Percentiles rank a stretch among this genome's conserved stretches.
Evolutionary conservation across 306 rosid species (phyloP).

Genomic region (Crataegus laevigata): DNA sequence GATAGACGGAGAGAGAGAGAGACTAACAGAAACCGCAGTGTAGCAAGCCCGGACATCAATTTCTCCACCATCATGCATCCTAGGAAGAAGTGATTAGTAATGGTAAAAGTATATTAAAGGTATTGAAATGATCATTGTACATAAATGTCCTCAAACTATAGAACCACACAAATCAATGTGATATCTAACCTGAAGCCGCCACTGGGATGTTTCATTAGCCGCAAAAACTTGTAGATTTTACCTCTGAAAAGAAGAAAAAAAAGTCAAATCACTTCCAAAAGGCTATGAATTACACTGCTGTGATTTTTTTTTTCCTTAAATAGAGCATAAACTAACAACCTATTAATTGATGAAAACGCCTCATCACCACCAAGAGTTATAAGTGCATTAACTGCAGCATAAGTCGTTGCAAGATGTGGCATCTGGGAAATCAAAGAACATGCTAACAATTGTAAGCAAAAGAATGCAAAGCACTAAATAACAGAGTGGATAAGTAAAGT

Average conservation of each 20-base stretch:
- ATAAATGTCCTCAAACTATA: neutral
- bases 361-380: conserved; percentile 66
- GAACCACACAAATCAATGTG: conserved; percentile 11
- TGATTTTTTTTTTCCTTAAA: neutral
- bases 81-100: conserved; percentile 8
- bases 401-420: conserved; percentile 97
- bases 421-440: conserved; percentile 41
- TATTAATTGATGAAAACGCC: conserved; percentile 77
- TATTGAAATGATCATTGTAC: neutral
- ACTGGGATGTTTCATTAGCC: conserved; percentile 65
- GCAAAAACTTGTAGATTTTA: conserved; percentile 52
- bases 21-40: conserved; percentile 92
- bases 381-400: conserved; percentile 88
- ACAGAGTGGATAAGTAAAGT: neutral
- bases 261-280: conserved; percentile 20
- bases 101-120: neutral
- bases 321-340: conserved; percentile 59
- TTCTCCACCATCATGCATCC: conserved; percentile 94
- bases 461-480: neutral
- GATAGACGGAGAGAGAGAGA: neutral
- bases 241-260: conserved; percentile 38
- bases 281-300: neutral
- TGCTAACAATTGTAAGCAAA: neutral
- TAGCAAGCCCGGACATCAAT: conserved; percentile 90
- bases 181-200: conserved; percentile 81